phyloP scores from a whole-genome alignment of 202 grass and related monocot genomes.

The Musa balbisiana region DNA sequence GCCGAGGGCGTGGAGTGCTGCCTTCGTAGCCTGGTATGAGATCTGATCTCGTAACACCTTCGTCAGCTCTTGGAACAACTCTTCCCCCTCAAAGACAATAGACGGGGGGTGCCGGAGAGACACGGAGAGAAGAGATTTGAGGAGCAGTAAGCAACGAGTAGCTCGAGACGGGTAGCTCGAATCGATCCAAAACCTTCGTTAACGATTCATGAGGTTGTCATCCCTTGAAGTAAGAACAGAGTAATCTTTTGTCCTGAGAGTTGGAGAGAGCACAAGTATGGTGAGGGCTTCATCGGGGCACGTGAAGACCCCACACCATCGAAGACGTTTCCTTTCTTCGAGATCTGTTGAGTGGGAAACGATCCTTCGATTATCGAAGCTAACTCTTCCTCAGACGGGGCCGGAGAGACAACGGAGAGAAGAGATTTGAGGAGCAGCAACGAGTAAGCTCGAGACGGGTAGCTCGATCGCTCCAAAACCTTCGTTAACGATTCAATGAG shows the following conservation, averaged over 20 bases:
- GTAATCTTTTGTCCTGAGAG: neutral
- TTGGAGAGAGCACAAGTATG: neutral
- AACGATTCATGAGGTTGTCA: neutral
- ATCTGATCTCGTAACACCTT: neutral
- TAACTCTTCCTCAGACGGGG: too few relatives aligned
- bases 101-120: constrained; percentile 31
- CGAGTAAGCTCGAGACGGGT: constrained; percentile 41
- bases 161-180: constrained; percentile 46
- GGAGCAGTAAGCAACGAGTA: constrained; percentile 39
- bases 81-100: constrained; percentile 22
- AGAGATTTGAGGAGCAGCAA: constrained; percentile 46
- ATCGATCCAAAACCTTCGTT: constrained; percentile 34
- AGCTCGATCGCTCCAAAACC: constrained; percentile 41
- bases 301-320: neutral
- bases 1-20: neutral
- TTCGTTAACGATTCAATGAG: constrained; percentile 3
- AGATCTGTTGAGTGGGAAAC: neutral
- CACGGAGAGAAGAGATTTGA: constrained; percentile 40
- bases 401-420: constrained; percentile 29
- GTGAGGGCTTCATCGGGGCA: neutral
- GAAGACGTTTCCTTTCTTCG: constrained; percentile 8
- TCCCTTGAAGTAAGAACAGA: neutral
- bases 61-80: constrained; percentile 28
- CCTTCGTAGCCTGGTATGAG: neutral
- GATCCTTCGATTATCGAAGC: constrained; percentile 32